Base-by-base conservation (phyloP, 257 asterid species). In the Striga asiatica region DNA sequence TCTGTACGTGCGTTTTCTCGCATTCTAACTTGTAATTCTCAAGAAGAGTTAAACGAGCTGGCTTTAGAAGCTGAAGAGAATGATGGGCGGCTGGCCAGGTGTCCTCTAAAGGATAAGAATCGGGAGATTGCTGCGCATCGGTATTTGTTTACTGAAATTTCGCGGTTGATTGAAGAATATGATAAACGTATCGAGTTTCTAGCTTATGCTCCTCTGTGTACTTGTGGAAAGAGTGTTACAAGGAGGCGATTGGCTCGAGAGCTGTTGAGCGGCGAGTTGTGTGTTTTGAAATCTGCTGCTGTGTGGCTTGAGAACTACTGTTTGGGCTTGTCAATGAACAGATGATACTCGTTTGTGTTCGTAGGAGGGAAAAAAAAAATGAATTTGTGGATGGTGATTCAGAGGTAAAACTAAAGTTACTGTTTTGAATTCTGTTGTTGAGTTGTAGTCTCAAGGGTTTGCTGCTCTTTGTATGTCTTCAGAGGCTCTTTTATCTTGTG, bases 1-100 rank as follows among this genome's bases (percentile, higher is more conserved):
- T 68, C 94, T 29, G 67, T 78, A 45, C 93, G 95, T 62, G 94
- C 98, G 64, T 91, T 87, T 73, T 81, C 80, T 58, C 92, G 98
- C 18, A 58, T 91, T 62, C 18, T 84, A 59, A 72, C 78, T 35
- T 81, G 85, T 55, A 57, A 64, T 35, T 73, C 86, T 65, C 66
- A 66, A 69, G 66, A 64, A 78, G 95, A 91, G 69, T 50, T 91
- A 38, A 72, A 71, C 68, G 73, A 50, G 39, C 67, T 87, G 78
- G 85, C 16, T 21, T 51, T 16, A 27, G 94, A 80, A 73, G 95
- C 89, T 73, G 78, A 69, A 27, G 46, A 50, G 52, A 74, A 48
- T 57, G 95, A 91, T 68, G 95, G 94, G 46, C 75, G 96, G 47
- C 70, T 87, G 57, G 96, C 89, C 66, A 66, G 96, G 68, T 47